Evolutionary conservation across 306 rosid species (phyloP).

Genomic region (Prunus mira): DNA sequence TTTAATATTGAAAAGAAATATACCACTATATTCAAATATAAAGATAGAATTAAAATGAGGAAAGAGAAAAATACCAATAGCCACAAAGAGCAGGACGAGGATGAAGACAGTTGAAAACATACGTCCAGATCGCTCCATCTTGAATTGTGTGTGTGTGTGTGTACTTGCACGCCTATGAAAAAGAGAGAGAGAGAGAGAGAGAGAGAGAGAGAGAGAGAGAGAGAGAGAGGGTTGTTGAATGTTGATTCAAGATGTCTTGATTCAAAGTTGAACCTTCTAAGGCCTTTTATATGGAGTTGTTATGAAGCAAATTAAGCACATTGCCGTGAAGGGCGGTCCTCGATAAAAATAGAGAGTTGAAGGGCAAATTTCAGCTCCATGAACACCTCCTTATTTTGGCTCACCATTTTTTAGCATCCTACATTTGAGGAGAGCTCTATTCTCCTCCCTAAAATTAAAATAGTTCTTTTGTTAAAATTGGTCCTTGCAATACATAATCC

Average conservation of each 20-base stretch:
- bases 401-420: neutral
- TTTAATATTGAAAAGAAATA: neutral
- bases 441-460: neutral
- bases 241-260: neutral
- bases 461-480: neutral
- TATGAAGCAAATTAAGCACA: neutral
- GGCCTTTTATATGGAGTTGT: neutral
- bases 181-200: neutral
- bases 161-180: neutral
- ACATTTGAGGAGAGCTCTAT: neutral
- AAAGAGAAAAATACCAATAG: slow-evolving; percentile 1
- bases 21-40: neutral
- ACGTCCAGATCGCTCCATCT: neutral
- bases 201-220: neutral
- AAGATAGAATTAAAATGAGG: neutral
- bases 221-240: neutral
- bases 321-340: neutral
- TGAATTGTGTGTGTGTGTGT: neutral
- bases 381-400: neutral
- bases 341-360: neutral
- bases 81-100: neutral
- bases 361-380: neutral
- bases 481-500: no score
- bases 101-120: neutral
- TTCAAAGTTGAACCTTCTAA: neutral